Conservation (phyloP, 2,329 filamentous ascomycete genomes). For the Hypocrella siamensis region DNA sequence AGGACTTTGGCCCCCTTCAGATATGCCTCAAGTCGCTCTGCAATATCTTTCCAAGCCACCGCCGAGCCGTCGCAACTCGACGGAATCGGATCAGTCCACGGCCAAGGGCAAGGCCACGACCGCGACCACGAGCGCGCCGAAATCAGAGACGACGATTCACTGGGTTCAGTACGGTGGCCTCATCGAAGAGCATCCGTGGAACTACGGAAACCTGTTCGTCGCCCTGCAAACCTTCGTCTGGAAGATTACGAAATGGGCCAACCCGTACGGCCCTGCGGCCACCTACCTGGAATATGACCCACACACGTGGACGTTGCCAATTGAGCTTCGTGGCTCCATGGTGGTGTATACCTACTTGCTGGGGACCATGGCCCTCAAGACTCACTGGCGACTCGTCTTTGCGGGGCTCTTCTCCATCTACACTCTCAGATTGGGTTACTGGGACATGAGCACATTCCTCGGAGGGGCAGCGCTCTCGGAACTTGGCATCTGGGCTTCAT, state of each 20-base stretch:
- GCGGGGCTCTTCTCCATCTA: constrained; percentile 16
- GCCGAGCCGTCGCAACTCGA: no score
- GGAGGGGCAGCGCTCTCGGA: constrained; percentile 21
- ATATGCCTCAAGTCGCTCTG: background rate
- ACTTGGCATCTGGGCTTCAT: constrained; percentile 14
- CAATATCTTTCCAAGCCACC: background rate
- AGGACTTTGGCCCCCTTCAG: background rate
- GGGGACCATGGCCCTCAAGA: constrained; percentile 19
- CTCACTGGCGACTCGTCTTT: constrained; percentile 16
- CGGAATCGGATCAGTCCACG: no score
- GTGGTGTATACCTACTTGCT: constrained; percentile 23
- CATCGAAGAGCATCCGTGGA: constrained; percentile 24
- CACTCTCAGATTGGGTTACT: constrained; percentile 17
- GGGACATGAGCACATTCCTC: constrained; percentile 24
- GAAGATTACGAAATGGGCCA: constrained; percentile 22
- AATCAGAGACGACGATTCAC: constrained; percentile 7
- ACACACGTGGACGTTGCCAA: constrained; percentile 25
- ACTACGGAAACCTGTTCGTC: constrained; percentile 20
- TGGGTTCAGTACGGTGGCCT: constrained; percentile 23
- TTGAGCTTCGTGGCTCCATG: constrained; percentile 25
- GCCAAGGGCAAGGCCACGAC: no score
- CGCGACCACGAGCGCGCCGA: no score
- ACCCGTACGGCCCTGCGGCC: constrained; percentile 22
- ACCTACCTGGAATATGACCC: constrained; percentile 24
- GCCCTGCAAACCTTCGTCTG: constrained; percentile 22